Evolutionary conservation across 1,139 yeast genomes (phyloP).

Genomic region (Suhomyces terraborum): DNA sequence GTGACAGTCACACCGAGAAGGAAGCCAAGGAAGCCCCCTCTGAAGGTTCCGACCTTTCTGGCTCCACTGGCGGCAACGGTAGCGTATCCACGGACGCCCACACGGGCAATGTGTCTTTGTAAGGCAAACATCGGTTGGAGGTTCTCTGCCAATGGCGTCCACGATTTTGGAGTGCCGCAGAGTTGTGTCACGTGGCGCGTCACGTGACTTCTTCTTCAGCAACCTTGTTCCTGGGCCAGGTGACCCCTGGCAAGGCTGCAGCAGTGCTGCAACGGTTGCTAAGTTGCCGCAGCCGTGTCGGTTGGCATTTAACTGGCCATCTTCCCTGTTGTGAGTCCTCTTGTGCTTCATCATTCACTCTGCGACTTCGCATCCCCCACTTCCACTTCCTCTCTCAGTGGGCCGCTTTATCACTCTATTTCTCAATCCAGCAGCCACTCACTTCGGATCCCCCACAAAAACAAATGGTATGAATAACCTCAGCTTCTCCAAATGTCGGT

Average conservation of each 20-base stretch:
- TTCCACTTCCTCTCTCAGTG: not conserved
- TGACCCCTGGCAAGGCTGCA: not conserved
- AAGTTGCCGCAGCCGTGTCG: too few species aligned
- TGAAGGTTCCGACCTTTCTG: constrained; percentile 57
- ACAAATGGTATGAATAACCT: not conserved
- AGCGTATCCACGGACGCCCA: constrained; percentile 36
- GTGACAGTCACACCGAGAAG: constrained; percentile 74
- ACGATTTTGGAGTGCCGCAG: not conserved
- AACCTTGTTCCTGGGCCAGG: not conserved
- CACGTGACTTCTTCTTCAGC: not conserved
- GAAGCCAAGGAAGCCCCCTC: constrained; percentile 75
- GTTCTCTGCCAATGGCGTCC: not conserved
- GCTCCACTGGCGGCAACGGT: constrained; percentile 30
- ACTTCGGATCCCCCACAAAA: not conserved
- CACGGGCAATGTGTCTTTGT: constrained; percentile 26
- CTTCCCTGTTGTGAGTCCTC: not conserved
- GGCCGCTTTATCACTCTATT: too few species aligned
- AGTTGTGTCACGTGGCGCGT: not conserved
- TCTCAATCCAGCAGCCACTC: too few species aligned
- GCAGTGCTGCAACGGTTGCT: not conserved
- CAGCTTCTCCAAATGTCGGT: not conserved
- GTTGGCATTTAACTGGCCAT: not conserved
- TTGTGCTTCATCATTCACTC: too few species aligned
- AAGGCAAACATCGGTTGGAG: constrained; percentile 19
- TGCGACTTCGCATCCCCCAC: not conserved